Base-by-base conservation (phyloP, 2,329 filamentous ascomycete genomes). In the Onygena corvina region DNA sequence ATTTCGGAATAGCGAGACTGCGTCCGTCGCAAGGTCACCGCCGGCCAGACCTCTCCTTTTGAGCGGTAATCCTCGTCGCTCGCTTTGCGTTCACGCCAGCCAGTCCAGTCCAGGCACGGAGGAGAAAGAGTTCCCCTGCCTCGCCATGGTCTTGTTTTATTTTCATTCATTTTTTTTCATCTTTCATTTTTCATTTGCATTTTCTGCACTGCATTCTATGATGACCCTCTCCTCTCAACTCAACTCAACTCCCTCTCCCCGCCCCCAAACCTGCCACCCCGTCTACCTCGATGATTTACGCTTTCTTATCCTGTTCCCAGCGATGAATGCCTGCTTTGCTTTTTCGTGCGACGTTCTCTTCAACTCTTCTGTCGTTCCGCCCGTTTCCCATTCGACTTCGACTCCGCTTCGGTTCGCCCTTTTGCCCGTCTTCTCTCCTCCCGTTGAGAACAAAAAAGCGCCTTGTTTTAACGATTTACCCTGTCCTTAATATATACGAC, bases 21-120 rank as follows among this genome's bases (percentile, higher is more conserved):
- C 42, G n/a, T 46, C 23, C 42, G 42, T 16, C 42, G 35, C 35
- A 40, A 20, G 35, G 35, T 40, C 35, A 23, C 25, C 18, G 35
- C 8, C 18, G 35, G 35, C 35, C 35, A 40, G 35, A 40, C 18
- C 18, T 11, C 12, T 21, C 35, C 25, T 18, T 36, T 36, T 18
- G 21, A 18, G 14, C 34, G 18, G 34, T 16, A 18, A 36, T 18
- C 34, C 34, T 14, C 35, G 18, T 20, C 14, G 34, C n/a, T 14
- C 14, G 14, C n/a, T 9, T 21, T 36, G 34, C n/a, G 35, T 40
- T 11, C 25, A 21, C 35, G 16, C 35, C 35, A 21, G 35, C 35
- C 35, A 21, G 9, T 40, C 20, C n/a, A n/a, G n/a, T n/a, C n/a
- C n/a, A n/a, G n/a, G n/a, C n/a, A n/a, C n/a, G n/a, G n/a, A n/a